Evolutionary conservation across 257 asterid species (phyloP).

Genomic region (Avicennia marina): DNA sequence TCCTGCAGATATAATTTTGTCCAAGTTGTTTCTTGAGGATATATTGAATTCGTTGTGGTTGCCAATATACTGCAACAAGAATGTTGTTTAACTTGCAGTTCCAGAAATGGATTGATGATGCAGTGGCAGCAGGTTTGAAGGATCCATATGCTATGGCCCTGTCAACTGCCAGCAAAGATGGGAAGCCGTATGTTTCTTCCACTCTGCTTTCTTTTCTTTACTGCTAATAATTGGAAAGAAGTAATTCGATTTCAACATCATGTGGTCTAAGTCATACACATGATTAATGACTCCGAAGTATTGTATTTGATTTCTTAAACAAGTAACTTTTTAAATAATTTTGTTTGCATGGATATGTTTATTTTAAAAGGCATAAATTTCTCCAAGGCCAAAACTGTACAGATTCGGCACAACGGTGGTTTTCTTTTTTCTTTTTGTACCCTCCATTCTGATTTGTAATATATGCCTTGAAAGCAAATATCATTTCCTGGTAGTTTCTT

Average conservation of each 20-base stretch:
- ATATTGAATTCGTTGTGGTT: neutral
- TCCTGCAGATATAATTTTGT: neutral
- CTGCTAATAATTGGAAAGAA: neutral
- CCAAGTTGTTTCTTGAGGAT: neutral
- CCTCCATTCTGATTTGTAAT: neutral
- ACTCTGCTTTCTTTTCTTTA: neutral
- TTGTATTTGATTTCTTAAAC: neutral
- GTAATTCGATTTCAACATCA: neutral
- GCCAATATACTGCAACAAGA: neutral
- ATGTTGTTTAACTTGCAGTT: conserved; percentile 40
- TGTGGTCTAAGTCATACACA: neutral
- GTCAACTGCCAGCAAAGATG: conserved; percentile 63
- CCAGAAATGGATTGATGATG: conserved; percentile 74
- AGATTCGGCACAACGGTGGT: neutral
- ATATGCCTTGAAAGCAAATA: neutral
- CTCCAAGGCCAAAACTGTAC: neutral
- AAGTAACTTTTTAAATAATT: neutral
- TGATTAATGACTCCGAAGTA: neutral
- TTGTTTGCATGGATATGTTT: neutral
- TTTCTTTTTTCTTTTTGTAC: neutral
- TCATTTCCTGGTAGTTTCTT: neutral
- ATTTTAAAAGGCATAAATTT: neutral
- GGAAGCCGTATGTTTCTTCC: conserved; percentile 57
- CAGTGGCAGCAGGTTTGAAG: conserved; percentile 54
- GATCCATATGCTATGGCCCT: conserved; percentile 75